Evolutionary conservation across 179 eudicot genomes (phyloP), one percentile per base, ranked within the genome.

Genomic region (Beta macrorhiza): DNA sequence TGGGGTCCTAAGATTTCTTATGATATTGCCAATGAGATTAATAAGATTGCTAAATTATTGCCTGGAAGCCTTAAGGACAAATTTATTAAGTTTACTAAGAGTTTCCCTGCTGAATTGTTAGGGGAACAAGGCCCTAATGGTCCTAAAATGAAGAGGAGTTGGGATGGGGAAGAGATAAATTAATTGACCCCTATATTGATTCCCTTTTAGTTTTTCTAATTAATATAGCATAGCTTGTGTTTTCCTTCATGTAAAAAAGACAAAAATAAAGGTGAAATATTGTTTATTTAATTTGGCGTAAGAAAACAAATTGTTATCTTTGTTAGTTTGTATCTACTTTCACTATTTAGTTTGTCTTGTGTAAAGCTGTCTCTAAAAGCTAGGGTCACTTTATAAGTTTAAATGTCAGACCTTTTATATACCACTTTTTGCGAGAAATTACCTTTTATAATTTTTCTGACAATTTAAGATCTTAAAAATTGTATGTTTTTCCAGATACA

Each of bases 111-210:
- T 49, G 93, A 93, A 74, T 78, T 91, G 69, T 71, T 78, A 74
- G 95, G 93, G 6, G 92, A 90, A 78, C 88, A 89, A 42, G 97
- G 97, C 0, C 95, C 95, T 5, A 79, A 83, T 59, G 95, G 95
- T 19, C 97, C 95, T 32, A 91, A 88, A 79, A 76, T 82, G 82
- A 93, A 91, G 78, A 81, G 74, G 17, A 87, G 69, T 83, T 93
- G 97, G 95, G 80, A 81, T 84, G 92, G 92, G 5, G 97, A 93
- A 82, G 97, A 93, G 68, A 69, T 55, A 4, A 77, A 70, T 51
- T 80, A 17, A 29, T 29, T 29, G 32, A 63, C 0, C 25, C 32
- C 19, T 52, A 14, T 20, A 2, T 22, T 73, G 19, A 15, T 25
- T 49, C 13, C 14, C 3, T 65, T 65, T 2, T 62, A 45, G 22